A percentile compares a stretch with the other conserved stretches of the same genome.
Evolutionary conservation across 1,284 basidiomycete genomes (phyloP).

Genomic region (Malassezia pachydermatis): DNA sequence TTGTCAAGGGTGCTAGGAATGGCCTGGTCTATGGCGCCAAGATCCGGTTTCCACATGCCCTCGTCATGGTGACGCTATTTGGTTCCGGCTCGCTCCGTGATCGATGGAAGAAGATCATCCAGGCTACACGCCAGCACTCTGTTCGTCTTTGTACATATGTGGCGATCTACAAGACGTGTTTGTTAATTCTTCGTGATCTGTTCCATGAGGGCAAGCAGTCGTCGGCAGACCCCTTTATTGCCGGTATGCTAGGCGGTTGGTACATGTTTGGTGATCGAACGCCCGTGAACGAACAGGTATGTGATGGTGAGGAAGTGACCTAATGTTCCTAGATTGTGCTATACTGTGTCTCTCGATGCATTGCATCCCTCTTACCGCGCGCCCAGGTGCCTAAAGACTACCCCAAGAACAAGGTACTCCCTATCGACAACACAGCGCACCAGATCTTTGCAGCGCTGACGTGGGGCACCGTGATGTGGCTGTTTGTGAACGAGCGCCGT

Average conservation of each 20-base stretch:
- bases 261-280: constrained; percentile 84
- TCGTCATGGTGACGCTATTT: constrained; percentile 96
- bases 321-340: constrained; percentile 67
- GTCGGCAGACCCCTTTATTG: constrained; percentile 75
- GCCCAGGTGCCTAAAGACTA: constrained; percentile 31
- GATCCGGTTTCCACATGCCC: constrained; percentile 88
- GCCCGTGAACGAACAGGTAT: constrained; percentile 93
- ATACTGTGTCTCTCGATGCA: constrained; percentile 53
- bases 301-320: too few species aligned
- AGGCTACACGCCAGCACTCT: constrained; percentile 79
- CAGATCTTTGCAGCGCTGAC: constrained; percentile 75
- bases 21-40: constrained; percentile 92
- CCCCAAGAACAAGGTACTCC: constrained; percentile 38
- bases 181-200: constrained; percentile 62
- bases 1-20: constrained; percentile 79
- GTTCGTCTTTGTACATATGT: constrained; percentile 86
- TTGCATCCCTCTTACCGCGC: constrained; percentile 41
- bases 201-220: constrained; percentile 60
- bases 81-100: constrained; percentile 48
- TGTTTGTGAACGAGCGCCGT: constrained; percentile 75
- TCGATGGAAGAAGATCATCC: constrained; percentile 62
- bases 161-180: constrained; percentile 75
- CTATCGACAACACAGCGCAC: constrained; percentile 62
- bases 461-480: constrained; percentile 97
- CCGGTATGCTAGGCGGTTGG: constrained; percentile 84